A percentile compares a stretch with the other conserved stretches of the same genome.
phyloP scores from a whole-genome alignment of 73 alveolate genomes.

The Uronychia binucleata region DNA sequence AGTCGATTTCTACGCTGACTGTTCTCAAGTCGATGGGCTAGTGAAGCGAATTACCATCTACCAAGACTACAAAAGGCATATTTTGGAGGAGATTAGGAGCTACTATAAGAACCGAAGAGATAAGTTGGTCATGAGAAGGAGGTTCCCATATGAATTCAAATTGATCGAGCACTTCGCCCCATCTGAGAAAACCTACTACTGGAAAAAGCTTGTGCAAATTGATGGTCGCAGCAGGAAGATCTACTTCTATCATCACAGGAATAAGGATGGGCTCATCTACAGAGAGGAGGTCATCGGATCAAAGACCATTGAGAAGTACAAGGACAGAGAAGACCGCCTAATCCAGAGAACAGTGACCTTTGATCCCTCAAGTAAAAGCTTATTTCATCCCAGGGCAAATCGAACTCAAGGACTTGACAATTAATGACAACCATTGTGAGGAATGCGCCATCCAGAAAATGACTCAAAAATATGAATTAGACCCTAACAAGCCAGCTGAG shows the following conservation, averaged over 20 bases:
- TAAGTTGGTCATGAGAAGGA: slow-evolving; percentile 76
- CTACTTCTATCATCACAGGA: slow-evolving; percentile 83
- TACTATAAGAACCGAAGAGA: slow-evolving; percentile 84
- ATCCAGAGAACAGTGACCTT: too few relatives aligned
- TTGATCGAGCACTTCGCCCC: slow-evolving; percentile 90
- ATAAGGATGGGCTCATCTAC: slow-evolving; percentile 83
- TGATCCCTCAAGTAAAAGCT: too few relatives aligned
- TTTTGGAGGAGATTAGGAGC: slow-evolving; percentile 72
- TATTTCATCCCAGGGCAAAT: too few relatives aligned
- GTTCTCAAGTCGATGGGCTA: slow-evolving; percentile 84
- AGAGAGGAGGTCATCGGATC: slow-evolving; percentile 90
- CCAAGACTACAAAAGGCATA: slow-evolving; percentile 81
- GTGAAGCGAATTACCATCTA: slow-evolving; percentile 79
- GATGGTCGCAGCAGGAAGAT: slow-evolving; percentile 79
- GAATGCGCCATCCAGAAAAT: slow-evolving; percentile 62
- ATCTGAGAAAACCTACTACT: slow-evolving; percentile 71
- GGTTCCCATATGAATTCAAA: slow-evolving; percentile 89
- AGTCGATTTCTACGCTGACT: slow-evolving; percentile 88
- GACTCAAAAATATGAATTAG: slow-evolving; percentile 75
- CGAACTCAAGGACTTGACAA: slow-evolving; percentile 42
- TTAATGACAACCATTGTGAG: too few relatives aligned
- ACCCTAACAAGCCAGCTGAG: slow-evolving; percentile 73
- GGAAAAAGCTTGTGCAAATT: slow-evolving; percentile 84
- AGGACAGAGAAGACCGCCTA: slow-evolving; percentile 90
- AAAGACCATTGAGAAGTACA: slow-evolving; percentile 82